Conservation (phyloP, 2,329 filamentous ascomycete species). For the Alternaria triticina region DNA sequence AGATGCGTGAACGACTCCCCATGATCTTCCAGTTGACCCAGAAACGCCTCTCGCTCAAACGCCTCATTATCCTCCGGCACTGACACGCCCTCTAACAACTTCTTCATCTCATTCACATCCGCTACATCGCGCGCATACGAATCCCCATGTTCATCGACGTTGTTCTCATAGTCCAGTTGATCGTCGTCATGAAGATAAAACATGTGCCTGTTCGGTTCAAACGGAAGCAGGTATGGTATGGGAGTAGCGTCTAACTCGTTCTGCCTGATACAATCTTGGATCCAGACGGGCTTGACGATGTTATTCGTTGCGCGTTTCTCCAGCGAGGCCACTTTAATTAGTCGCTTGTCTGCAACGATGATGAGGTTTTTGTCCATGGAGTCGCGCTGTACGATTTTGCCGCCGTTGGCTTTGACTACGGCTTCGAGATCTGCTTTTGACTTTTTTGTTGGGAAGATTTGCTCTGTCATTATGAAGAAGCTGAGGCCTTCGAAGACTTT, state of each 20-base stretch:
- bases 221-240: slow-evolving; percentile 67
- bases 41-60: slow-evolving; percentile 29
- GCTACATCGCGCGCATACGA: slow-evolving; percentile 77
- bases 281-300: slow-evolving; percentile 81
- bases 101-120: slow-evolving; percentile 64
- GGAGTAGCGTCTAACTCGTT: slow-evolving; percentile 61
- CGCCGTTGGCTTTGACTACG: slow-evolving; percentile 83
- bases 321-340: slow-evolving; percentile 82
- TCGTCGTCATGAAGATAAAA: slow-evolving; percentile 70
- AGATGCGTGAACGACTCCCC: slow-evolving; percentile 28
- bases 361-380: slow-evolving; percentile 67
- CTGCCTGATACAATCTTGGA: slow-evolving; percentile 78
- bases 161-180: slow-evolving; percentile 61
- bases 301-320: slow-evolving; percentile 74
- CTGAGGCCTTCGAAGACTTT: slow-evolving; percentile 76
- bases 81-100: slow-evolving; percentile 48
- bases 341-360: slow-evolving; percentile 78
- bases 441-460: slow-evolving; percentile 71
- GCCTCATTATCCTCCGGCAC: slow-evolving; percentile 16
- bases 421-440: slow-evolving; percentile 80
- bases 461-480: slow-evolving; percentile 85
- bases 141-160: slow-evolving; percentile 80
- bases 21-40: slow-evolving; percentile 38
- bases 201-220: slow-evolving; percentile 71
- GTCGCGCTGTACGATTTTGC: slow-evolving; percentile 76